These are phyloP conservation scores for Ophioceras dolichostomum DNA, from an alignment of 2,329 filamentous ascomycete species.

Conservation along the genomic window DNA sequence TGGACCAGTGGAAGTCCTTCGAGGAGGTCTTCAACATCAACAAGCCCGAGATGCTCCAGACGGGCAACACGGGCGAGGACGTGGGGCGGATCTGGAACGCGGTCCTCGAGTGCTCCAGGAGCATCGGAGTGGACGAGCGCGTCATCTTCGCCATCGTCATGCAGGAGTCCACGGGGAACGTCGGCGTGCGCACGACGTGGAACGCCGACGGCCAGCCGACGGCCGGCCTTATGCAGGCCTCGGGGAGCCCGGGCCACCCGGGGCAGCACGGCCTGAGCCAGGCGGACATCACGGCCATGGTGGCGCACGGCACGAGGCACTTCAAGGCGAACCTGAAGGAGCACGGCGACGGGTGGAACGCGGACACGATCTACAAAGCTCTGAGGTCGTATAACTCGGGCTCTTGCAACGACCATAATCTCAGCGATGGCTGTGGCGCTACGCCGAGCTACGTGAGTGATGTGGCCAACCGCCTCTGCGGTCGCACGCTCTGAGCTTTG, in stretches of 20 bases:
- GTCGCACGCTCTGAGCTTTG: conserved; percentile 10
- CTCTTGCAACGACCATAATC: conserved; percentile 18
- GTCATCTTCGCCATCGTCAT: conserved; percentile 27
- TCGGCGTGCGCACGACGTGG: conserved; percentile 21
- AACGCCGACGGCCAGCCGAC: conserved; percentile 19
- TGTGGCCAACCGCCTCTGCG: conserved; percentile 22
- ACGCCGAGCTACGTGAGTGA: conserved; percentile 24
- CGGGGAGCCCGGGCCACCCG: conserved; percentile 19
- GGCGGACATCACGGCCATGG: conserved; percentile 22
- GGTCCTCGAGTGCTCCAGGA: conserved; percentile 15
- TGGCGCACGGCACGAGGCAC: conserved; percentile 13
- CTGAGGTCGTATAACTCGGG: conserved; percentile 27
- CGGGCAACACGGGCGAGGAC: conserved; percentile 18
- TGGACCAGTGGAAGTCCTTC: conserved; percentile 19
- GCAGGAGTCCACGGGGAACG: conserved; percentile 26
- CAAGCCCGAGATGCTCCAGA: conserved; percentile 16
- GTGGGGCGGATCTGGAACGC: conserved; percentile 20
- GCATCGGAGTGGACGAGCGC: conserved; percentile 21
- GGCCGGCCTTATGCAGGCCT: conserved; percentile 26
- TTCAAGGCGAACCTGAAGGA: conserved; percentile 14
- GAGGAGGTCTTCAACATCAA: conserved; percentile 21
- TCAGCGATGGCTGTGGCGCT: conserved; percentile 22
- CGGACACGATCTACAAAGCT: conserved; percentile 22
- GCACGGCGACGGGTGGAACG: conserved; percentile 14
- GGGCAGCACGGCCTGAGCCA: conserved; percentile 17